Evolutionary conservation across 2,329 filamentous ascomycete species (phyloP), one percentile per base, ranked within the genome.

Genomic region (Calonectria pteridis): DNA sequence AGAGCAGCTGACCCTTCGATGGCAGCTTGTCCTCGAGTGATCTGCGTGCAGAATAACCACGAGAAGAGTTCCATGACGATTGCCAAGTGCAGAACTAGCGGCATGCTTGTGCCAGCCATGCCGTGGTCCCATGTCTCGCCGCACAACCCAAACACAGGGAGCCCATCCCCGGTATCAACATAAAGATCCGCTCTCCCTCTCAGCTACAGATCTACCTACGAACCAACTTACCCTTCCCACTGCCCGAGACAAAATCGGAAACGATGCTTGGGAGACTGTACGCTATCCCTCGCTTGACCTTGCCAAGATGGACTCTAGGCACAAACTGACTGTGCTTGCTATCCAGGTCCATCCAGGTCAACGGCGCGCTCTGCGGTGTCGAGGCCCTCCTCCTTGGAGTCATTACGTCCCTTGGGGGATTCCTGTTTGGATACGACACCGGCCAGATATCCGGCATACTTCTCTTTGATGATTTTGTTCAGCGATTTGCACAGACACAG

Each of bases 341-440:
- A 6, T 23, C 2, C 50, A 87, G 85, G 73, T 85, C 84, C 43
- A 81, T 87, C 78, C 84, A 81, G 70, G 72, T 87, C 80, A 86
- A 86, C 78, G 85, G 86, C 74, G 85, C 84, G 79, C 81, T 86
- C 62, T 86, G 85, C 67, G 85, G 86, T 59, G 69, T 81, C 29
- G 85, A 87, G 74, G 76, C 86, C 29, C 75, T 87, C 72, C 66
- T 87, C 33, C 77, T 91, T 33, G 89, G 89, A 55, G 82, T 87
- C 40, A 85, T 88, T 51, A 90, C 90, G 53, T 89, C 88, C 55
- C 87, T 92, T 50, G 91, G 91, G 73, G 91, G 90, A 62, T 91
- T 91, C 81, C 87, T 93, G 74, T 92, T 92, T 81, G 91, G 91
- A 62, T 92, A 92, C 77, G 91, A 92, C 76, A 92, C 90, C 13